A percentile compares a stretch with the other conserved stretches of the same genome.
These are phyloP conservation scores for Cercophora sp. DNA, from an alignment of 495 filamentous ascomycete species.

Conservation along the genomic window DNA sequence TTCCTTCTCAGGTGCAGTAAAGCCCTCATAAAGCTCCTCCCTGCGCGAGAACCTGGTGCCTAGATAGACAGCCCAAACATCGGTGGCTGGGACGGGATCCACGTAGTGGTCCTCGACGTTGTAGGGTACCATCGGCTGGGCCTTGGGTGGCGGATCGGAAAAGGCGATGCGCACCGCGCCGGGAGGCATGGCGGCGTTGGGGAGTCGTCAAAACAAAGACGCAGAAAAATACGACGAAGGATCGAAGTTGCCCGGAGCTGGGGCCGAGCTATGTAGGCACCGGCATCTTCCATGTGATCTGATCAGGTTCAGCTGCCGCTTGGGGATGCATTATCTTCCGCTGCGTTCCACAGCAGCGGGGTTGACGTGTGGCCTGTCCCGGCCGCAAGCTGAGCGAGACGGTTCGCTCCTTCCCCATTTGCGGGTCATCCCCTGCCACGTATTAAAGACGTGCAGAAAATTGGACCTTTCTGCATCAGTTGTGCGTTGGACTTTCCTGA, in stretches of 20 bases:
- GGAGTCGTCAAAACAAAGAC: too few relatives aligned
- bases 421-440: not conserved
- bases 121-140: constrained; percentile 15
- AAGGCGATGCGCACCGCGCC: constrained; percentile 4
- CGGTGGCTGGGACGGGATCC: constrained; percentile 20
- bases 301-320: too few relatives aligned
- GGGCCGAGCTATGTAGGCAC: too few relatives aligned
- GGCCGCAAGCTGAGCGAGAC: too few relatives aligned
- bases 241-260: too few relatives aligned
- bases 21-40: constrained; percentile 18
- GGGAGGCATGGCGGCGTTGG: too few relatives aligned
- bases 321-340: not conserved
- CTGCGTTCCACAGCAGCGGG: constrained; percentile 8
- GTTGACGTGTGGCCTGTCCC: too few relatives aligned
- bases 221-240: too few relatives aligned
- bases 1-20: constrained; percentile 20
- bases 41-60: constrained; percentile 19
- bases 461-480: too few relatives aligned
- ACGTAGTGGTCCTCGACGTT: constrained; percentile 21
- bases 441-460: constrained; percentile 10
- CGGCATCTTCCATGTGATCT: too few relatives aligned
- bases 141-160: not conserved
- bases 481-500: constrained; percentile 4
- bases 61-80: constrained; percentile 25
- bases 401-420: too few relatives aligned